A percentile compares a stretch with the other conserved stretches of the same genome.
phyloP scores from a whole-genome alignment of 495 filamentous ascomycete species.

The Hypoxylon crocopeplum region DNA sequence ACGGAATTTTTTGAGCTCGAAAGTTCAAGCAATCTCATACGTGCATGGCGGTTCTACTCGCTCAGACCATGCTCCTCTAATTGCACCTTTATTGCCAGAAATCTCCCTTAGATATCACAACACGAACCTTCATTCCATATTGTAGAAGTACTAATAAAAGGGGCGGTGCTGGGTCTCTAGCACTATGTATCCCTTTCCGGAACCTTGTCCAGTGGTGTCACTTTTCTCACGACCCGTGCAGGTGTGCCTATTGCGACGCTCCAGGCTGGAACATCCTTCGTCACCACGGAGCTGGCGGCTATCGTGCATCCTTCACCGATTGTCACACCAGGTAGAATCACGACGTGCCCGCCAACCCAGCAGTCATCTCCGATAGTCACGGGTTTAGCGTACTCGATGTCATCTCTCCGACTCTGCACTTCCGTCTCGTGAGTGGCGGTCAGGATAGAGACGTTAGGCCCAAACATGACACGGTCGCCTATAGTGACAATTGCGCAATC shows the following conservation, averaged over 20 bases:
- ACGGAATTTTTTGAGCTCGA: no score
- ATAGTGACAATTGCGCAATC: constrained; percentile 82
- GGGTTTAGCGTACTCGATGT: constrained; percentile 77
- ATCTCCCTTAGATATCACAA: no score
- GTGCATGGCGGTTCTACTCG: no score
- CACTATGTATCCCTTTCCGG: constrained; percentile 1
- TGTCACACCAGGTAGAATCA: constrained; percentile 77
- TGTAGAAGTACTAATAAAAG: not conserved
- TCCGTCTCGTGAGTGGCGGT: constrained; percentile 79
- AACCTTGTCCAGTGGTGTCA: constrained; percentile 29
- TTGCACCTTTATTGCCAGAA: no score
- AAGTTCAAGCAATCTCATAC: no score
- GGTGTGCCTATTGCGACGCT: constrained; percentile 37
- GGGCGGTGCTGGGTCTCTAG: no score
- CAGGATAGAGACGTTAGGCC: constrained; percentile 78
- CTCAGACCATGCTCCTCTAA: no score
- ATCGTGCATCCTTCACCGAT: constrained; percentile 74
- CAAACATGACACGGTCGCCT: constrained; percentile 79
- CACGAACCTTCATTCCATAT: not conserved
- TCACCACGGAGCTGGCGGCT: constrained; percentile 90
- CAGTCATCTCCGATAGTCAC: constrained; percentile 86
- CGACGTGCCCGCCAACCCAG: constrained; percentile 84
- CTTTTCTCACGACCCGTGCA: constrained; percentile 37
- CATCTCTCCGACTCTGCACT: constrained; percentile 73
- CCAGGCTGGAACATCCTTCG: constrained; percentile 62